phyloP scores from a whole-genome alignment of 2,329 filamentous ascomycete genomes.

The Alternaria sp. region DNA sequence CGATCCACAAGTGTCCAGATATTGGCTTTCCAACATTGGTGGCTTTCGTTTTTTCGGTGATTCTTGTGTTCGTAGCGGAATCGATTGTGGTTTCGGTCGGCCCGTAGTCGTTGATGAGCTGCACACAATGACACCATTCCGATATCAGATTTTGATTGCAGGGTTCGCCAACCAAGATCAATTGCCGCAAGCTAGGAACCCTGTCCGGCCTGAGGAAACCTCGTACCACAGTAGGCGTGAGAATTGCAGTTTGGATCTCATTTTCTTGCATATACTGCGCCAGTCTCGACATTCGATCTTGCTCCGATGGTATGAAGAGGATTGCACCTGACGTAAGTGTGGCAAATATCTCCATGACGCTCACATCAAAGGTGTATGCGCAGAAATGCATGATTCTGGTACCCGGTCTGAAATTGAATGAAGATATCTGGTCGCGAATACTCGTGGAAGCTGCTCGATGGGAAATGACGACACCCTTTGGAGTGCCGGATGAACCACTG shows the following conservation, averaged over 20 bases:
- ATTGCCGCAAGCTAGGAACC: not conserved
- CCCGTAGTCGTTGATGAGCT: slow-evolving; percentile 1
- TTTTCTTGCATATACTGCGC: not conserved
- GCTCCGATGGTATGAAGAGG: not conserved
- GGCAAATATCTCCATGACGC: not conserved
- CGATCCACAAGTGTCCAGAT: not conserved
- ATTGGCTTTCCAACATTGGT: not conserved
- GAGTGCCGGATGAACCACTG: slow-evolving; percentile 52
- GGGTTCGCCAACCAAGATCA: not conserved
- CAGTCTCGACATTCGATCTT: not conserved
- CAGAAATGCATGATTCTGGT: not conserved
- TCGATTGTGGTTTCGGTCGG: not conserved
- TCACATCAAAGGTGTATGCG: not conserved
- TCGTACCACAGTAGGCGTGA: not conserved
- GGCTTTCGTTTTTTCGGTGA: not conserved
- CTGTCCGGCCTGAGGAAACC: not conserved
- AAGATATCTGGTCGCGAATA: not conserved
- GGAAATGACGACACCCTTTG: slow-evolving; percentile 68
- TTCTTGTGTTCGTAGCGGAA: not conserved
- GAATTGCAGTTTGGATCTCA: not conserved
- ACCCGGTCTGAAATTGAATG: not conserved
- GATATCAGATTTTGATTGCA: not conserved
- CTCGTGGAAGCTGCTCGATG: slow-evolving; percentile 61
- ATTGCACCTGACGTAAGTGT: not conserved
- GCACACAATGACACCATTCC: not conserved